Conservation (phyloP, 1,139 yeast genomes). For the Saccharomycopsis crataegensis region DNA sequence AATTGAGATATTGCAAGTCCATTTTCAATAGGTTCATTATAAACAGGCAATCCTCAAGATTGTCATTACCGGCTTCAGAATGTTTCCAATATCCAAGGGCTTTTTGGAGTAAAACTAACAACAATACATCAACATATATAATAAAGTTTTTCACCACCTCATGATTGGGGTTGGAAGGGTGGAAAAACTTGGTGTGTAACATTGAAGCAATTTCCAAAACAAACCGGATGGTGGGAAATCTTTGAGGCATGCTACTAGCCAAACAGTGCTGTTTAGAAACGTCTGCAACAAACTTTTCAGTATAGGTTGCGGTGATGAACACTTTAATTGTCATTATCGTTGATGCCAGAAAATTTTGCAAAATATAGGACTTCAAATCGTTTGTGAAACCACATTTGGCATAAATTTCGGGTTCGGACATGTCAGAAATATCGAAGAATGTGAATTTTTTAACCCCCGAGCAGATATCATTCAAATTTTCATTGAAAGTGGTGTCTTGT, state of each 20-base stretch:
- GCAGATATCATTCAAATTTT: slow-evolving; percentile 2
- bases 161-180: slow-evolving; percentile 13
- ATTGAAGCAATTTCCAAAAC: slow-evolving; percentile 9
- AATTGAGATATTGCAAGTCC: slow-evolving; percentile 14
- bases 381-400: slow-evolving; percentile 11
- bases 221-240: slow-evolving; percentile 14
- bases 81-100: slow-evolving; percentile 13
- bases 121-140: slow-evolving; percentile 10
- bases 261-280: slow-evolving; percentile 11
- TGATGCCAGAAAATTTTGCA: neutral
- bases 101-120: slow-evolving; percentile 4
- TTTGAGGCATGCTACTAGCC: neutral
- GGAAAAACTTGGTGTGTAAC: slow-evolving; percentile 7
- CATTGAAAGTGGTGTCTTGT: neutral
- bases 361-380: slow-evolving; percentile 6
- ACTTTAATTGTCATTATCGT: neutral
- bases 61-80: slow-evolving; percentile 9
- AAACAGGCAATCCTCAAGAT: slow-evolving; percentile 7
- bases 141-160: neutral
- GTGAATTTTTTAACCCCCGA: slow-evolving; percentile 4
- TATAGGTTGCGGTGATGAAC: slow-evolving; percentile 1
- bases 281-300: neutral
- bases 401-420: slow-evolving; percentile 10
- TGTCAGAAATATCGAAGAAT: slow-evolving; percentile 2
- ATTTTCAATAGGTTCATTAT: slow-evolving; percentile 15